Percentiles rank a stretch among this genome's conserved stretches.
phyloP scores from a whole-genome alignment of 306 rosid genomes.

The Glycyrrhiza uralensis region DNA sequence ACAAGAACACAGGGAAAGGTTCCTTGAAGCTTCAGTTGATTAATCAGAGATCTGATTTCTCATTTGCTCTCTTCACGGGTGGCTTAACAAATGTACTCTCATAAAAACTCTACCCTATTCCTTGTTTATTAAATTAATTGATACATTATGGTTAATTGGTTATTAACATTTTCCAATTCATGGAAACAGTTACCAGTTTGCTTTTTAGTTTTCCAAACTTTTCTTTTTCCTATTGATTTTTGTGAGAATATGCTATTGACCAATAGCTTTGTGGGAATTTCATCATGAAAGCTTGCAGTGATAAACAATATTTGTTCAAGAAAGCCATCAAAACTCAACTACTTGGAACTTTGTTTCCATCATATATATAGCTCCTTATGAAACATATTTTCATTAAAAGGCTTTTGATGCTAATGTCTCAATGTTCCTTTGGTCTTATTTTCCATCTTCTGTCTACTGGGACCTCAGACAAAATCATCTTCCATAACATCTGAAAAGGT shows the following conservation, averaged over 20 bases:
- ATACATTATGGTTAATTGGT: background rate
- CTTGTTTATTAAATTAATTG: background rate
- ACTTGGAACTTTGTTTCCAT: background rate
- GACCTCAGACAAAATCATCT: background rate
- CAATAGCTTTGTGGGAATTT: background rate
- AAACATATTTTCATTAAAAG: background rate
- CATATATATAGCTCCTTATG: background rate
- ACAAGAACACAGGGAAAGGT: constrained; percentile 67
- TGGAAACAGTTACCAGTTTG: background rate
- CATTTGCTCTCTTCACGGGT: constrained; percentile 80
- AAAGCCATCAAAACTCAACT: background rate
- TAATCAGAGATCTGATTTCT: constrained; percentile 88
- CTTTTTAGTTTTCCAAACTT: background rate
- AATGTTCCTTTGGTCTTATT: background rate
- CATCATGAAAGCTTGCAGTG: background rate
- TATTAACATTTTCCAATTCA: background rate
- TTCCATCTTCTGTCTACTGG: background rate
- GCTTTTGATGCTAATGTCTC: background rate
- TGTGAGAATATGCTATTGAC: background rate
- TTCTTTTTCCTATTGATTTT: background rate
- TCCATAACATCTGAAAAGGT: background rate
- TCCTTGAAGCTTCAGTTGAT: constrained; percentile 73
- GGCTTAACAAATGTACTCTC: constrained; percentile 62
- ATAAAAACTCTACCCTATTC: background rate
- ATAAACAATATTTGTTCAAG: background rate